phyloP scores from a whole-genome alignment of 768 basidiomycete species.

The Panellus pusillus region DNA sequence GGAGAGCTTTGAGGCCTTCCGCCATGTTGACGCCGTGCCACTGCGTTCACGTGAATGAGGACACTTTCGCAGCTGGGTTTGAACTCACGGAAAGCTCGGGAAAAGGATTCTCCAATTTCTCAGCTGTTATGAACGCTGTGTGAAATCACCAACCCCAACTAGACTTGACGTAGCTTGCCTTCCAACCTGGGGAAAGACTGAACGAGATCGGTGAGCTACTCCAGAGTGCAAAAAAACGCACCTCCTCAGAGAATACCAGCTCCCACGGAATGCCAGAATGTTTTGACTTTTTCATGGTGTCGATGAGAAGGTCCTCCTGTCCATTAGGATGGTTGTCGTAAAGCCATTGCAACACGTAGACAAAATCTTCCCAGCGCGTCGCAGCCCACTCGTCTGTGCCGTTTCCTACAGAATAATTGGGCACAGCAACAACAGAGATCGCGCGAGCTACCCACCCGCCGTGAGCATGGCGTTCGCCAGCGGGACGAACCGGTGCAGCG shows the following conservation, averaged over 20 bases:
- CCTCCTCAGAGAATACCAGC: slow-evolving; percentile 49
- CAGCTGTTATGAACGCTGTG: slow-evolving; percentile 23
- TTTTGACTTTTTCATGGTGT: slow-evolving; percentile 54
- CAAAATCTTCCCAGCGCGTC: slow-evolving; percentile 61
- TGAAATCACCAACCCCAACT: not conserved
- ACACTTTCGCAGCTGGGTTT: not conserved
- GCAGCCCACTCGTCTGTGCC: slow-evolving; percentile 55
- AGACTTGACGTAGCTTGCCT: not conserved
- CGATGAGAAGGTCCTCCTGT: slow-evolving; percentile 47
- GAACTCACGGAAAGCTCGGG: slow-evolving; percentile 36
- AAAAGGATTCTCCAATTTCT: slow-evolving; percentile 44
- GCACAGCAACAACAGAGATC: not conserved
- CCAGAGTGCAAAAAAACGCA: slow-evolving; percentile 12
- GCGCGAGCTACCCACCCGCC: slow-evolving; percentile 31
- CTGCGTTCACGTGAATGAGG: slow-evolving; percentile 22
- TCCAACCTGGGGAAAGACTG: slow-evolving; percentile 45
- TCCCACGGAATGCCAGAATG: slow-evolving; percentile 55
- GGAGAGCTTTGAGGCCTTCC: slow-evolving; percentile 55
- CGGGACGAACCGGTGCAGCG: slow-evolving; percentile 51
- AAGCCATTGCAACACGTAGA: slow-evolving; percentile 55
- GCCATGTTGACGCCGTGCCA: slow-evolving; percentile 64
- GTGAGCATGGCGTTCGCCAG: slow-evolving; percentile 57
- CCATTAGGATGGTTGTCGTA: slow-evolving; percentile 53
- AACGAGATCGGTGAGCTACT: not conserved
- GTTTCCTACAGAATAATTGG: slow-evolving; percentile 22